phyloP scores from a whole-genome alignment of 805 yeast species.

The Nakazawaea wyomingensis region DNA sequence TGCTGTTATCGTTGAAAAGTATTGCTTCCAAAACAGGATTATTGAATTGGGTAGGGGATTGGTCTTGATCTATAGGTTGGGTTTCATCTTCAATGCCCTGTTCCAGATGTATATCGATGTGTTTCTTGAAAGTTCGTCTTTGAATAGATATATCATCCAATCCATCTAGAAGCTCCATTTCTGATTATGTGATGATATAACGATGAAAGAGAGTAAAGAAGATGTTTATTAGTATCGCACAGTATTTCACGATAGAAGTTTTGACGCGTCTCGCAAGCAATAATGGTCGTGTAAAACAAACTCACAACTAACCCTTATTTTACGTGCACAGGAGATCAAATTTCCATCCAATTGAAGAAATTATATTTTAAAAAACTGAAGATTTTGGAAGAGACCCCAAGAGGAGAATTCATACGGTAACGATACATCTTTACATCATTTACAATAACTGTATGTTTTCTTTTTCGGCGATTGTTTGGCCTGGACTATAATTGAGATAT shows the following conservation, averaged over 20 bases:
- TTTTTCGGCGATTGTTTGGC: neutral
- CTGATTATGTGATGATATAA: neutral
- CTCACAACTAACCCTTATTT: no score
- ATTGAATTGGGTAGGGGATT: neutral
- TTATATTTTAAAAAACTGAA: neutral
- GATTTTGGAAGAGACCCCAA: neutral
- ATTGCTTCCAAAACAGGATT: no score
- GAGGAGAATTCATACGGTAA: no score
- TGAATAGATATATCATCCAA: constrained; percentile 17
- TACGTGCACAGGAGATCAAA: neutral
- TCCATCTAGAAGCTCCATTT: constrained; percentile 19
- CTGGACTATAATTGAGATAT: neutral
- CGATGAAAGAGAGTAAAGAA: no score
- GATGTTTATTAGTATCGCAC: neutral
- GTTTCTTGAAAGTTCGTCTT: constrained; percentile 7
- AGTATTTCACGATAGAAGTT: no score
- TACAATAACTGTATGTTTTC: neutral
- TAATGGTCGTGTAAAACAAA: no score
- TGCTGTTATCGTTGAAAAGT: no score
- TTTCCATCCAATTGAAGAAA: constrained; percentile 10
- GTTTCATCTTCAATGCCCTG: neutral
- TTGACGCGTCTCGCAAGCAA: no score
- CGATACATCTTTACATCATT: neutral
- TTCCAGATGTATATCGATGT: neutral
- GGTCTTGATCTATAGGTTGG: neutral